Percentiles rank a stretch among this genome's conserved stretches.
These are phyloP conservation scores for Paramecium sexaurelia DNA, from an alignment of 73 alveolate genomes.

Conservation along the genomic window DNA sequence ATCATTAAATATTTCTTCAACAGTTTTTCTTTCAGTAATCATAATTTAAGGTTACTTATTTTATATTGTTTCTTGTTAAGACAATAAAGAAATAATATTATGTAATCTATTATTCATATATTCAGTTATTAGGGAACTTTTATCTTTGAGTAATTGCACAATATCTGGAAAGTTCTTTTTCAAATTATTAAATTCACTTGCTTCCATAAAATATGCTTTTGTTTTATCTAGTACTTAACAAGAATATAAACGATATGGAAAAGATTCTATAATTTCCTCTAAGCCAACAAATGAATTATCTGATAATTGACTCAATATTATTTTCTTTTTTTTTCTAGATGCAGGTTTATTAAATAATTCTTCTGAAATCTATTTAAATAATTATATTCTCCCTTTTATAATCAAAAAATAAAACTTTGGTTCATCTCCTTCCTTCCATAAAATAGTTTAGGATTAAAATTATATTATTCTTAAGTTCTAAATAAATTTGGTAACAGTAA, in stretches of 20 bases:
- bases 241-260: background rate
- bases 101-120: conserved; percentile 22
- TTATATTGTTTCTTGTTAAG: background rate
- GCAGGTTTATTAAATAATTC: background rate
- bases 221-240: conserved; percentile 33
- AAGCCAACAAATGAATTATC: conserved; percentile 48
- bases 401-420: conserved; percentile 36
- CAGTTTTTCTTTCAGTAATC: conserved; percentile 42
- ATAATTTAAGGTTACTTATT: background rate
- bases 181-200: background rate
- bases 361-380: background rate
- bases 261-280: conserved; percentile 18
- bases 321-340: background rate
- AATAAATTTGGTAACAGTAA: background rate
- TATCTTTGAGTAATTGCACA: conserved; percentile 15
- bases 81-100: background rate
- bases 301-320: conserved; percentile 40
- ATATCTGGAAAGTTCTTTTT: conserved; percentile 46
- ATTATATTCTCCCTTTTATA: conserved; percentile 32
- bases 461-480: background rate
- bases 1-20: conserved; percentile 33
- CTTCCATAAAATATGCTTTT: conserved; percentile 23
- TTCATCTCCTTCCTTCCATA: conserved; percentile 57
- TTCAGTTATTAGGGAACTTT: background rate
- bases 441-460: background rate